Percentiles rank a stretch among this genome's conserved stretches.
Evolutionary conservation across 1,139 yeast species (phyloP).

Genomic region (Nematodospora anomalae): DNA sequence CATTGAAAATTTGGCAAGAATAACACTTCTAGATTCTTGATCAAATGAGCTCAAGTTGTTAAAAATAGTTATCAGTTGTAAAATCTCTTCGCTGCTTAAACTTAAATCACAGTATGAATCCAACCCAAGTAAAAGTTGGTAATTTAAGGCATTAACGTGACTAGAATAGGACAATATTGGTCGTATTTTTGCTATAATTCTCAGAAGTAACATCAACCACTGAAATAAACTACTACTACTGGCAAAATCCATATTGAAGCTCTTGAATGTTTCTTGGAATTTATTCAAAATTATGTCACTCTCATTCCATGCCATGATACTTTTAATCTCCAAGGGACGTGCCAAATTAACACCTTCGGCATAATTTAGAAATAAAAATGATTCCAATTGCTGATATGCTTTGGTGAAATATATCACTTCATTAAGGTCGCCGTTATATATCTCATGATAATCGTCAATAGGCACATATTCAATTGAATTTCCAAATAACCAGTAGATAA

Average conservation of each 20-base stretch:
- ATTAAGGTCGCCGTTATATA: constrained; percentile 7
- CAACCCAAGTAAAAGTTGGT: constrained; percentile 12
- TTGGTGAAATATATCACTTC: constrained; percentile 10
- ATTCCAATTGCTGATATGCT: constrained; percentile 8
- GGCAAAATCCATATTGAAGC: constrained; percentile 7
- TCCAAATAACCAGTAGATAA: constrained; percentile 47
- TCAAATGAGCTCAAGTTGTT: constrained; percentile 1
- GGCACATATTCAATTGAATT: constrained; percentile 10
- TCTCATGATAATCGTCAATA: not conserved
- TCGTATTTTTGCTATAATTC: constrained; percentile 4
- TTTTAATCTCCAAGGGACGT: constrained; percentile 6
- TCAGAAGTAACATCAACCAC: constrained; percentile 12
- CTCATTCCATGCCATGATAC: constrained; percentile 5
- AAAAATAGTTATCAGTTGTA: constrained; percentile 5
- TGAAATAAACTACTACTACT: constrained; percentile 7
- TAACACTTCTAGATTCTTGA: not conserved
- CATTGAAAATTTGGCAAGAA: constrained; percentile 5
- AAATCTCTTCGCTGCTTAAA: constrained; percentile 8
- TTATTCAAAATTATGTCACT: constrained; percentile 7
- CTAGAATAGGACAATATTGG: constrained; percentile 1
- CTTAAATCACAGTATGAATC: constrained; percentile 10
- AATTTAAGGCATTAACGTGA: constrained; percentile 6
- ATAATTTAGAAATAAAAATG: constrained; percentile 8
- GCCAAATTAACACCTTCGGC: not conserved
- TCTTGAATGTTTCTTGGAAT: constrained; percentile 8